Evolutionary conservation across 148 eudicot genomes (phyloP).

Genomic region (Hydrangea macrophylla): DNA sequence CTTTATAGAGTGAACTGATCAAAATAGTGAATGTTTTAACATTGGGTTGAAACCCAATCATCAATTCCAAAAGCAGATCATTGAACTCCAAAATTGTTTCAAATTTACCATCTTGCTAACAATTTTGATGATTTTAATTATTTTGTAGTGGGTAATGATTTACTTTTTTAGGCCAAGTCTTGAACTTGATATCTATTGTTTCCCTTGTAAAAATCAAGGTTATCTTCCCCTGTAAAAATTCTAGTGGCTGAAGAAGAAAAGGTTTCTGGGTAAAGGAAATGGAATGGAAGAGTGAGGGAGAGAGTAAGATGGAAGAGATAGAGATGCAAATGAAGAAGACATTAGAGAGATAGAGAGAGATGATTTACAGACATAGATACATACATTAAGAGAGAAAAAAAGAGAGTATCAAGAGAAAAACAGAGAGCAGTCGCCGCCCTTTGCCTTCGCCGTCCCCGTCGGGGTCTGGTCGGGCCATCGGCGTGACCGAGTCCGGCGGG

Average conservation of each 20-base stretch:
- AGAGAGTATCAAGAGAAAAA: too few relatives aligned
- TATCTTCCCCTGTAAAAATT: not conserved
- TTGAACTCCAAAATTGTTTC: slow-evolving; percentile 40
- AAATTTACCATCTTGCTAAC: slow-evolving; percentile 23
- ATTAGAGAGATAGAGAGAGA: not conserved
- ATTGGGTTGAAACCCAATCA: slow-evolving; percentile 61
- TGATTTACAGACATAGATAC: too few relatives aligned
- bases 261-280: not conserved
- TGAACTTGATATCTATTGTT: slow-evolving; percentile 18
- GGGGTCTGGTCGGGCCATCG: too few relatives aligned
- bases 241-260: not conserved
- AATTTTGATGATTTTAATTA: slow-evolving; percentile 23
- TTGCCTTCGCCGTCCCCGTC: too few relatives aligned
- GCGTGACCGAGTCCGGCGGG: too few relatives aligned
- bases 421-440: too few relatives aligned
- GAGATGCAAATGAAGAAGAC: not conserved
- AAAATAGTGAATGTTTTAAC: slow-evolving; percentile 58
- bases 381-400: too few relatives aligned
- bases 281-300: not conserved
- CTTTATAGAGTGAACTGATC: too few relatives aligned
- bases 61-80: slow-evolving; percentile 42
- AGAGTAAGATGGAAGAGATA: not conserved
- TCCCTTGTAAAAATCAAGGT: slow-evolving; percentile 4
- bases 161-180: slow-evolving; percentile 24
- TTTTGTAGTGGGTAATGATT: slow-evolving; percentile 32